phyloP scores from a whole-genome alignment of 2,329 filamentous ascomycete genomes.

The Arthroderma sp. region DNA sequence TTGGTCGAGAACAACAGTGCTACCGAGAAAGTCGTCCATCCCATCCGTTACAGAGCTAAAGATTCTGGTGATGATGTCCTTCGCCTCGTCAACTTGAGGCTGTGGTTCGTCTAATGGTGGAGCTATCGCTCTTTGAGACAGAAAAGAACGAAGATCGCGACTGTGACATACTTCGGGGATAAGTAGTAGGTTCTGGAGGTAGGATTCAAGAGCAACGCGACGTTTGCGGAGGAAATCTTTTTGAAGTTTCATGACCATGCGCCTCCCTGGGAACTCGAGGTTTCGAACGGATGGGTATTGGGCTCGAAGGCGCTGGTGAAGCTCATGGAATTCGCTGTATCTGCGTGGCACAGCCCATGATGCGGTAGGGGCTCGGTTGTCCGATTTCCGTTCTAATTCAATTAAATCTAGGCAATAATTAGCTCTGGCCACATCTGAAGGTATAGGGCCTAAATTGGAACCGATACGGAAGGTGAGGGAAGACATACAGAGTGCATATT shows the following conservation, averaged over 20 bases:
- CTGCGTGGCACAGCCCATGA: slow-evolving; percentile 85
- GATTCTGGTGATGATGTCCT: slow-evolving; percentile 76
- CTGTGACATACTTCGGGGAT: slow-evolving; percentile 90
- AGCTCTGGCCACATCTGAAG: background rate
- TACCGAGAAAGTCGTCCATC: slow-evolving; percentile 94
- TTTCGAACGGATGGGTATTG: slow-evolving; percentile 78
- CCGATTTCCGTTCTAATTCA: slow-evolving; percentile 78
- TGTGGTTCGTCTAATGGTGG: slow-evolving; percentile 45
- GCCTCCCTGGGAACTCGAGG: slow-evolving; percentile 80
- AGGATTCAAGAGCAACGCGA: slow-evolving; percentile 68
- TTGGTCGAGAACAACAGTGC: slow-evolving; percentile 89
- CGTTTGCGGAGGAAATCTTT: slow-evolving; percentile 91
- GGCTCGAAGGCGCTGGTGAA: slow-evolving; percentile 75
- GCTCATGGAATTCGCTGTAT: slow-evolving; percentile 93
- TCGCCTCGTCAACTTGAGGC: slow-evolving; percentile 53
- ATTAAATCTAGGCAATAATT: slow-evolving; percentile 51
- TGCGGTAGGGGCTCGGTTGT: slow-evolving; percentile 92
- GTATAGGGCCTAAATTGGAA: background rate
- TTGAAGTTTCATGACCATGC: slow-evolving; percentile 92
- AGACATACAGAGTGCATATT: slow-evolving; percentile 67
- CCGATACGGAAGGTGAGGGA: background rate
- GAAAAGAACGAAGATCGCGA: slow-evolving; percentile 77
- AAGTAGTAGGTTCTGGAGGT: slow-evolving; percentile 66
- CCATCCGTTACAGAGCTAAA: slow-evolving; percentile 96
- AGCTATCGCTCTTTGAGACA: slow-evolving; percentile 74